These are phyloP conservation scores for Dujonia santamariae DNA, from an alignment of 1,139 yeast genomes.

Conservation along the genomic window DNA sequence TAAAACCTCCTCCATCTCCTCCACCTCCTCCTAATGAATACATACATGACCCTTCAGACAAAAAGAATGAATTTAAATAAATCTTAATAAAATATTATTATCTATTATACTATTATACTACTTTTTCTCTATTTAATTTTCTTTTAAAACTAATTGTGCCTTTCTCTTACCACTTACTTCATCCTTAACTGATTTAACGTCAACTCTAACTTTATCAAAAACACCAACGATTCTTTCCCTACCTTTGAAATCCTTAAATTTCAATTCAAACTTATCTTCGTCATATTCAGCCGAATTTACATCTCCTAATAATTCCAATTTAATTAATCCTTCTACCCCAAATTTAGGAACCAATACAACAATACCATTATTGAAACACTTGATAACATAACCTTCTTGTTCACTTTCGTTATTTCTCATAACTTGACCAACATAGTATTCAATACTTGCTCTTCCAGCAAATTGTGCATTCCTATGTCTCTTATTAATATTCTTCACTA, in stretches of 20 bases:
- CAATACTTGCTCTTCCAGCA: conserved; percentile 98
- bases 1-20: no score
- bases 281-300: conserved; percentile 63
- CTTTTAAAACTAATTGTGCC: conserved; percentile 68
- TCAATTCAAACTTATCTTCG: conserved; percentile 73
- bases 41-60: no score
- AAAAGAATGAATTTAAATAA: no score
- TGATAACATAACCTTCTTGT: conserved; percentile 90
- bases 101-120: no score
- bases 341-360: conserved; percentile 95
- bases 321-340: conserved; percentile 93
- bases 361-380: conserved; percentile 91
- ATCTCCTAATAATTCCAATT: conserved; percentile 72
- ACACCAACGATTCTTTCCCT: conserved; percentile 55
- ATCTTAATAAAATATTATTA: no score
- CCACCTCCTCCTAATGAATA: no score
- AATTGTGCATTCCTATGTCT: conserved; percentile 98
- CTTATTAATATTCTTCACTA: conserved; percentile 85
- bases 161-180: conserved; percentile 90
- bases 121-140: conserved; percentile 8
- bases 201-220: conserved; percentile 82
- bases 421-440: conserved; percentile 96
- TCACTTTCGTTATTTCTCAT: conserved; percentile 72
- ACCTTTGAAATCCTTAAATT: conserved; percentile 49
- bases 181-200: conserved; percentile 77